Evolutionary conservation across 2,329 filamentous ascomycete genomes (phyloP), one percentile per base, ranked within the genome.

Genomic region (Aspergillus clavatus): DNA sequence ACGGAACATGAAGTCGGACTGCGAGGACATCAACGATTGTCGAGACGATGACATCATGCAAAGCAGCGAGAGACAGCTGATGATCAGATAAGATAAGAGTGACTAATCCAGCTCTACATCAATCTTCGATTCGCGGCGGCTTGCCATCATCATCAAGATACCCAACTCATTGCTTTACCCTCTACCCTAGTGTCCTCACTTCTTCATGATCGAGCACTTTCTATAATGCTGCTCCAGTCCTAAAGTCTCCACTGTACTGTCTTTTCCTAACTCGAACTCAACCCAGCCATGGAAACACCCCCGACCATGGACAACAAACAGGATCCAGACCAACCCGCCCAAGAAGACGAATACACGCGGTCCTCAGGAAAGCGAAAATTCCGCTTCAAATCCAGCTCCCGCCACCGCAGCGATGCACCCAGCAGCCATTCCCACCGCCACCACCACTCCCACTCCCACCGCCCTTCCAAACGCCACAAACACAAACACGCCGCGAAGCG

Each of bases 361-460:
- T n/a, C n/a, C n/a, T 43, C 58, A 6, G 42, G 50, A 18, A 45
- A 46, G 5, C 52, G 57, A 3, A 62, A 51, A 52, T 67, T 68
- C 47, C 63, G 65, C 38, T 65, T 68, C 55, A 68, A 68, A 55
- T 56, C 55, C 6, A 51, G 51, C 33, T 28, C 47, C 35, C 57
- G 23, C 16, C 48, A 48, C 12, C 41, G 47, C 26, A 37, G 52
- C 23, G 42, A 52, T 37, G 51, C 47, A 37, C 44, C 51, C 23
- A 43, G 51, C 38, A 33, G 29, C 28, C 42, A 42, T 11, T 28
- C 31, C 8, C 41, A 38, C 33, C 43, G 48, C 12, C 60, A 57
- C 37, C 55, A 54, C 31, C 56, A 47, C 7, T 50, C 53, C 36
- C 50, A 61, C 36, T 52, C 45, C 38, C 55, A 58, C 7, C 59